These are phyloP conservation scores for Trichoderma guizhouense DNA, from an alignment of 2,329 filamentous ascomycete genomes.

Conservation along the genomic window DNA sequence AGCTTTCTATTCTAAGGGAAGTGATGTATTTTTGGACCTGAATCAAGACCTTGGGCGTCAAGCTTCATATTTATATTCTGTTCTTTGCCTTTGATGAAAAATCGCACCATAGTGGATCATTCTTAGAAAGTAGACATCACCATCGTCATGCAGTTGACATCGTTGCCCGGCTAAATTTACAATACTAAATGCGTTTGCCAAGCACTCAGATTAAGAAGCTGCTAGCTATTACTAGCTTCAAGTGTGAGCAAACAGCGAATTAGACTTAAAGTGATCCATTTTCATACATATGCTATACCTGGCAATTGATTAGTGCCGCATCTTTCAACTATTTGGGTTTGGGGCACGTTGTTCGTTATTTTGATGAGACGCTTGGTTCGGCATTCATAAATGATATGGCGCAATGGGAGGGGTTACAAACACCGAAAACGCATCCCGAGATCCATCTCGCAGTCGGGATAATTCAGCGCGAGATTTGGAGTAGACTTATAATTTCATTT, in stretches of 20 bases:
- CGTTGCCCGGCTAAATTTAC: not conserved
- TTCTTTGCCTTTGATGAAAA: not conserved
- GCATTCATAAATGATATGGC: not conserved
- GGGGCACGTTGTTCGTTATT: not conserved
- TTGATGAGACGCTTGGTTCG: not conserved
- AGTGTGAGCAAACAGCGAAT: not conserved
- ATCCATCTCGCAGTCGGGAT: not conserved
- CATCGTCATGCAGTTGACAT: not conserved
- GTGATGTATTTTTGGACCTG: not conserved
- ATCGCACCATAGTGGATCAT: conserved; percentile 13
- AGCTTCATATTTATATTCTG: not conserved
- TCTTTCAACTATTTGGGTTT: not conserved
- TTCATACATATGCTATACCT: not conserved
- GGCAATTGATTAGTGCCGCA: not conserved
- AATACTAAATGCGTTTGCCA: not conserved
- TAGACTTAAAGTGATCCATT: not conserved
- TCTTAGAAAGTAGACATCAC: conserved; percentile 1
- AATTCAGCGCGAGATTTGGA: not conserved
- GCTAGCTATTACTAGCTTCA: not conserved
- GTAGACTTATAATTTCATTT: not conserved
- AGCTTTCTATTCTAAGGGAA: not conserved
- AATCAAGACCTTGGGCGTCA: too few relatives aligned
- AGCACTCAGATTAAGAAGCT: not conserved
- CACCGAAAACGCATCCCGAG: not conserved
- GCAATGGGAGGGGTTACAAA: not conserved